A percentile compares a stretch with the other conserved stretches of the same genome.
phyloP scores from a whole-genome alignment of 2,329 filamentous ascomycete species.

The Rugonectria rugulosa region DNA sequence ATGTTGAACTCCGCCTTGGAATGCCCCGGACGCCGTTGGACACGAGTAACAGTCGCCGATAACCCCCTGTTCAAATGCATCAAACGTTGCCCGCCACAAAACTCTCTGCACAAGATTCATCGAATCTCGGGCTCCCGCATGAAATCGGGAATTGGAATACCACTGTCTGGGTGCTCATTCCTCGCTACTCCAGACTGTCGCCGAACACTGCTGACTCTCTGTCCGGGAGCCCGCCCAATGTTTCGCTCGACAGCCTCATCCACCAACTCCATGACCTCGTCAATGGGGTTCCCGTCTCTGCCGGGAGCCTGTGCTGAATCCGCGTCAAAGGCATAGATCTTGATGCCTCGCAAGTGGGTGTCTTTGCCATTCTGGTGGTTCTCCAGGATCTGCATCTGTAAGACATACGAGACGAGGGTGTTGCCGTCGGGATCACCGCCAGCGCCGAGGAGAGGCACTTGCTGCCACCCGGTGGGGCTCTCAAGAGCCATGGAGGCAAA shows the following conservation, averaged over 20 bases:
- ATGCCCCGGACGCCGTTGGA: no score
- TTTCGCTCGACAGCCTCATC: conserved; percentile 27
- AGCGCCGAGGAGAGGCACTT: conserved; percentile 69
- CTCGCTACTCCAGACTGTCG: conserved; percentile 38
- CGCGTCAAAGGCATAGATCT: conserved; percentile 74
- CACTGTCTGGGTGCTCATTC: conserved; percentile 45
- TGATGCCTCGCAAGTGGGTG: conserved; percentile 93
- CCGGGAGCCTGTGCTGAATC: conserved; percentile 54
- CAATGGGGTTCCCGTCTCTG: conserved; percentile 44
- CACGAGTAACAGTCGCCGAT: no score
- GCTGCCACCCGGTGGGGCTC: conserved; percentile 87
- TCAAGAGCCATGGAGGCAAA: conserved; percentile 83
- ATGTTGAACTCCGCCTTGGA: no score
- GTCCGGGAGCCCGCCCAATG: conserved; percentile 12
- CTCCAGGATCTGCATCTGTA: conserved; percentile 90
- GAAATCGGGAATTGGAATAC: conserved; percentile 49
- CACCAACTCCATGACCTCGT: conserved; percentile 40
- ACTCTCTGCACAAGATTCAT: neutral
- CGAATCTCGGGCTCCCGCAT: conserved; percentile 54
- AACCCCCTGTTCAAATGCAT: no score
- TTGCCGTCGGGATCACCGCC: conserved; percentile 71
- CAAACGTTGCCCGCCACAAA: neutral
- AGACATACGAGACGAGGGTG: conserved; percentile 84
- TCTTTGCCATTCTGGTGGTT: conserved; percentile 99
- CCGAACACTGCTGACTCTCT: conserved; percentile 40